A percentile compares a stretch with the other conserved stretches of the same genome.
phyloP scores from a whole-genome alignment of 768 basidiomycete species.

The Russula sp. region DNA sequence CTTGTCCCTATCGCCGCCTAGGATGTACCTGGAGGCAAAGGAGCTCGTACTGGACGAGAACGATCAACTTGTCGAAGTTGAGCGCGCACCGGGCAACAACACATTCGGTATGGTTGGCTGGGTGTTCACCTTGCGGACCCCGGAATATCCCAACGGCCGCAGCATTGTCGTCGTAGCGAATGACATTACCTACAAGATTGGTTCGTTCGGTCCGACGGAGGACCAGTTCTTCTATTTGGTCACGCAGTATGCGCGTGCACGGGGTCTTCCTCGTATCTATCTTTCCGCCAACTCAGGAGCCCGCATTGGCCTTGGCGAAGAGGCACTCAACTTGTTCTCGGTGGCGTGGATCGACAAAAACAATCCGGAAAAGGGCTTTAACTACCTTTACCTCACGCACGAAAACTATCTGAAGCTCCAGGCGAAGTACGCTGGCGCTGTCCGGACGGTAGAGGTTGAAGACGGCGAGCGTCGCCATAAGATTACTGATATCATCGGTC shows the following conservation, averaged over 20 bases:
- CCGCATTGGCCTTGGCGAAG: constrained; percentile 92
- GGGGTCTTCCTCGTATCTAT: constrained; percentile 91
- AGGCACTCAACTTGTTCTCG: constrained; percentile 80
- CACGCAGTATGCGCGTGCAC: constrained; percentile 85
- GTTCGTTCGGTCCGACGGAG: constrained; percentile 93
- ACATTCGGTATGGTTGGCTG: constrained; percentile 97
- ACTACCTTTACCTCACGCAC: constrained; percentile 92
- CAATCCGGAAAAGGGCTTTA: constrained; percentile 90
- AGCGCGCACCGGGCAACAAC: constrained; percentile 90
- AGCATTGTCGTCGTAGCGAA: constrained; percentile 88
- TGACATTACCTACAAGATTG: constrained; percentile 98
- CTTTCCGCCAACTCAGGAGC: constrained; percentile 99
- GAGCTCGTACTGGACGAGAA: constrained; percentile 95
- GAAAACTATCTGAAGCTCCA: constrained; percentile 87
- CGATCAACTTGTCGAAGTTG: constrained; percentile 84
- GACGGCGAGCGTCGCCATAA: constrained; percentile 85
- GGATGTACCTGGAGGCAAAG: constrained; percentile 71
- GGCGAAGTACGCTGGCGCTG: constrained; percentile 73
- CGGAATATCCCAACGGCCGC: constrained; percentile 88
- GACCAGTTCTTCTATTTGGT: constrained; percentile 96
- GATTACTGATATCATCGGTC: constrained; percentile 93
- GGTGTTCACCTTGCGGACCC: constrained; percentile 88
- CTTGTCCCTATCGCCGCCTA: constrained; percentile 65
- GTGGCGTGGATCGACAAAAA: constrained; percentile 81
- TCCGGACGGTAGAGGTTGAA: constrained; percentile 79